A percentile compares a stretch with the other conserved stretches of the same genome.
Evolutionary conservation across 495 filamentous ascomycete species (phyloP).

Genomic region (Trichoderma virens): DNA sequence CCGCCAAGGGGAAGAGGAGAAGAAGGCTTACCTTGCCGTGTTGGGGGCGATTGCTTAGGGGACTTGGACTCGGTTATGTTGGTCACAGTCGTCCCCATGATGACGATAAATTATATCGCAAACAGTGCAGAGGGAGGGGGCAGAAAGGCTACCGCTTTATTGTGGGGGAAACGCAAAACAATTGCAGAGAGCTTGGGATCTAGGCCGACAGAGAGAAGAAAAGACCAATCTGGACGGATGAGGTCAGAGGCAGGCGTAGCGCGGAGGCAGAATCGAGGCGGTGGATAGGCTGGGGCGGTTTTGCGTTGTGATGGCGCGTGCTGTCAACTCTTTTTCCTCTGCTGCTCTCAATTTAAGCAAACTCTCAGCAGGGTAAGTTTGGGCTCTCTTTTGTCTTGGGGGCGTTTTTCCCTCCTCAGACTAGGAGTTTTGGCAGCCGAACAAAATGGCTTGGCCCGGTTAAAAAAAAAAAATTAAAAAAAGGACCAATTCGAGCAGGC

Average conservation of each 20-base stretch:
- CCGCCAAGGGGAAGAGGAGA: not conserved
- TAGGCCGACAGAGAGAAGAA: not conserved
- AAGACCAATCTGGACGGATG: not conserved
- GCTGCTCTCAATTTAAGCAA: not conserved
- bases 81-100: constrained; percentile 32
- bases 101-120: constrained; percentile 26
- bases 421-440: not conserved
- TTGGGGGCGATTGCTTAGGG: constrained; percentile 26
- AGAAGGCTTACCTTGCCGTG: constrained; percentile 28
- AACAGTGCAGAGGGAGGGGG: not conserved
- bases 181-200: not conserved
- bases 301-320: not conserved
- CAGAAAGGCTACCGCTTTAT: not conserved
- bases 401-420: not conserved
- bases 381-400: not conserved
- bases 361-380: not conserved
- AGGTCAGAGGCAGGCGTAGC: constrained; percentile 7
- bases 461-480: not conserved
- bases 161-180: not conserved
- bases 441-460: not conserved
- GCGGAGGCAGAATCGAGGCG: constrained; percentile 2
- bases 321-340: not conserved
- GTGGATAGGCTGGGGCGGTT: constrained; percentile 5
- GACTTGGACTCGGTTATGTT: constrained; percentile 29
- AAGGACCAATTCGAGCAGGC: not conserved